Evolutionary conservation across 2,329 filamentous ascomycete genomes (phyloP).

Genomic region (Hysterium pulicare): DNA sequence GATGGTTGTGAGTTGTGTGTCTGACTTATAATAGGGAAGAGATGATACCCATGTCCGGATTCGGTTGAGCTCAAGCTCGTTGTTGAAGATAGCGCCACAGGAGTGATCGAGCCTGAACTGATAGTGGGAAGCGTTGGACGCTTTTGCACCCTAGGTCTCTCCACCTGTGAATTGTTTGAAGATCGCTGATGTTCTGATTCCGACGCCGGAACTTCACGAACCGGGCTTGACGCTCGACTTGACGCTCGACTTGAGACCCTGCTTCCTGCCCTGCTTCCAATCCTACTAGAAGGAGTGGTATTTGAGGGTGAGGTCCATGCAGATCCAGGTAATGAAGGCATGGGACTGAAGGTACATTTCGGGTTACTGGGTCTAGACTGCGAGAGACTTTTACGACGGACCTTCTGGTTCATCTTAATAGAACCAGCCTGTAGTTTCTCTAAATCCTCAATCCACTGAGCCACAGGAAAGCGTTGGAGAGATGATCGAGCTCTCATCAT

Average conservation of each 20-base stretch:
- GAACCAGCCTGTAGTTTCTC: slow-evolving; percentile 60
- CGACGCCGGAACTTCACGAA: slow-evolving; percentile 2
- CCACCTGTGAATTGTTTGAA: slow-evolving; percentile 4
- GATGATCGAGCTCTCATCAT: slow-evolving; percentile 64
- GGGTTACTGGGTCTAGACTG: not conserved
- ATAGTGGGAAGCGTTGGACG: slow-evolving; percentile 8
- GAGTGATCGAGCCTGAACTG: slow-evolving; percentile 5
- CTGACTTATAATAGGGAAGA: slow-evolving; percentile 12
- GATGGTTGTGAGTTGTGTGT: not conserved
- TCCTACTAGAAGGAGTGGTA: slow-evolving; percentile 15
- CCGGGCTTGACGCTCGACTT: slow-evolving; percentile 10
- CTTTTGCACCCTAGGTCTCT: not conserved
- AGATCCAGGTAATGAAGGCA: slow-evolving; percentile 15
- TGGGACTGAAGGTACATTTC: slow-evolving; percentile 8
- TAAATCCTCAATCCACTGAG: slow-evolving; percentile 63
- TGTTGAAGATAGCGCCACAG: slow-evolving; percentile 7
- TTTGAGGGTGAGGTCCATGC: slow-evolving; percentile 10
- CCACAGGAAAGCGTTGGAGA: slow-evolving; percentile 64
- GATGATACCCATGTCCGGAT: slow-evolving; percentile 5
- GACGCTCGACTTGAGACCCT: slow-evolving; percentile 13
- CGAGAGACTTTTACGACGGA: slow-evolving; percentile 7
- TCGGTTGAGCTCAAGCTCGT: slow-evolving; percentile 4
- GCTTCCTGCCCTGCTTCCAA: slow-evolving; percentile 10
- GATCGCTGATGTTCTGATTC: not conserved
- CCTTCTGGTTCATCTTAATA: slow-evolving; percentile 54